Percentiles rank a stretch among this genome's conserved stretches.
Evolutionary conservation across 768 basidiomycete species (phyloP).

Genomic region (Artomyces pyxidatus): DNA sequence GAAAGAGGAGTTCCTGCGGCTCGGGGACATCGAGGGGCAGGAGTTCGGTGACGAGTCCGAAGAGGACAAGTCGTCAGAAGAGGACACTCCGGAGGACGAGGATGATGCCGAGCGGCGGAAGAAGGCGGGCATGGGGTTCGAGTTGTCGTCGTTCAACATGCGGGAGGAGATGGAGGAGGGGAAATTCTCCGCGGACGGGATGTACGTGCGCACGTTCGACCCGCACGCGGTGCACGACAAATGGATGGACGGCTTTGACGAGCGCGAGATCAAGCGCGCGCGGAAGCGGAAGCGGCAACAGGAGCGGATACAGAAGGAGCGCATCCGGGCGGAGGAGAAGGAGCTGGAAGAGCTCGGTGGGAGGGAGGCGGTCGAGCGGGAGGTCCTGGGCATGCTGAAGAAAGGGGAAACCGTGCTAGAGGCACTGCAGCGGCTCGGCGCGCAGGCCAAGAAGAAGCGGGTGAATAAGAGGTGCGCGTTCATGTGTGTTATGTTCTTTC

Average conservation of each 20-base stretch:
- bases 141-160: constrained; percentile 97
- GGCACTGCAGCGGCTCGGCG: constrained; percentile 79
- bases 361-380: constrained; percentile 50
- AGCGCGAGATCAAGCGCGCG: constrained; percentile 79
- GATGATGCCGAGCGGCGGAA: constrained; percentile 68
- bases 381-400: constrained; percentile 69
- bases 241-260: constrained; percentile 91
- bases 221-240: constrained; percentile 87
- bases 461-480: constrained; percentile 7
- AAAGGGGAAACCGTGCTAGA: constrained; percentile 89
- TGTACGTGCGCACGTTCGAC: constrained; percentile 78
- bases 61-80: constrained; percentile 34
- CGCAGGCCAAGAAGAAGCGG: constrained; percentile 45
- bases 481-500: not conserved
- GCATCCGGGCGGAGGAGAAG: constrained; percentile 62
- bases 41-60: constrained; percentile 60
- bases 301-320: constrained; percentile 64
- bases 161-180: constrained; percentile 98
- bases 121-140: constrained; percentile 89
- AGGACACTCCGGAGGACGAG: constrained; percentile 54
- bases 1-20: constrained; percentile 67
- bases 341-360: constrained; percentile 66
- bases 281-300: constrained; percentile 65
- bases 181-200: constrained; percentile 92
- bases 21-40: constrained; percentile 97